Base-by-base conservation (phyloP, 768 basidiomycete genomes). In the Kwoniella newhampshirensis region DNA sequence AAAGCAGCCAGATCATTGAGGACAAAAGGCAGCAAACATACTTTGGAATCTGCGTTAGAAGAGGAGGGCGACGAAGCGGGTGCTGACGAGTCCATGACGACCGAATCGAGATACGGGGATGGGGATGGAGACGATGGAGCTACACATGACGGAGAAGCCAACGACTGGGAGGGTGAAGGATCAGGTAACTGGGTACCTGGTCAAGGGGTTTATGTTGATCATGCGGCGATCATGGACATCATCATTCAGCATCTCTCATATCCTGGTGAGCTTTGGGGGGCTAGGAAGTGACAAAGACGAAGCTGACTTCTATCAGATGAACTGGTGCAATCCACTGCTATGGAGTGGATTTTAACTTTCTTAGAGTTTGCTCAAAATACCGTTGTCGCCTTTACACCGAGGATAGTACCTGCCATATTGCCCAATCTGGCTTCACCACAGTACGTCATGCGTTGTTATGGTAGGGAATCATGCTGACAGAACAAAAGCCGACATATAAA, bases 291-390 rank as follows among this genome's bases (percentile, higher is more conserved):
- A 25, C 20, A 44, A 9, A 42, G 18, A 42, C 21, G 8, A n/a
- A 17, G 46, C 45, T 32, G 59, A 17, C 30, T 32, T 60, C 13
- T 42, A 55, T 49, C 63, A 91, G 96, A 97, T 68, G 92, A 94
- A 71, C 89, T 94, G 26, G 92, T 96, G 63, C 91, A 96, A 66
- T 89, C 89, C 0, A 93, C 89, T 0, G 89, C 92, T n/a, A 81
- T 99, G 15, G 81, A 84, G 59, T 99, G 96, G 96, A 80, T 99
- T 21, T 84, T 89, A 5, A 90, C 92, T 62, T 91, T 98, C 77
- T 79, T 98, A 28, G 81, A 80, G 45, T 91, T 97, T 66, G 87
- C 86, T 1, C 86, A 88, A 51, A 89, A 92, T 71, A 90, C 93
- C 51, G 89, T 98, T 82, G 84, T 98, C 25, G 88, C 89, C 1